phyloP scores from a whole-genome alignment of 2,329 filamentous ascomycete species.

The Colletotrichum tabaci region DNA sequence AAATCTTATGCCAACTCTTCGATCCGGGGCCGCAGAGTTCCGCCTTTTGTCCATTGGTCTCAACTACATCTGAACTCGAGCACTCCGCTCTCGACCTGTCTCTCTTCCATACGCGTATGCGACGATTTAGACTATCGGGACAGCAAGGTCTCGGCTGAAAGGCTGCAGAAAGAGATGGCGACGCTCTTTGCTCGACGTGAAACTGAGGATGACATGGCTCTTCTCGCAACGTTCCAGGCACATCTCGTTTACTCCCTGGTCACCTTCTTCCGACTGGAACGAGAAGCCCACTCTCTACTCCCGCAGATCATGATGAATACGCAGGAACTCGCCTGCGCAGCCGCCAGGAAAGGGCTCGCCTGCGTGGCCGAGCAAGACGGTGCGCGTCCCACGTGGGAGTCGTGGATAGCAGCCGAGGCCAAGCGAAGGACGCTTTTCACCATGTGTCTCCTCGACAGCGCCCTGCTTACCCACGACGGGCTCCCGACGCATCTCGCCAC shows the following conservation, averaged over 20 bases:
- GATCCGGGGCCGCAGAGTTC: constrained; percentile 54
- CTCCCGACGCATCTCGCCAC: constrained; percentile 64
- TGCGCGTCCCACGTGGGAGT: constrained; percentile 63
- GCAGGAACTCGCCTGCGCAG: constrained; percentile 63
- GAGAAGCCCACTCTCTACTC: constrained; percentile 49
- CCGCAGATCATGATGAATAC: constrained; percentile 64
- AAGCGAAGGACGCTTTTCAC: constrained; percentile 66
- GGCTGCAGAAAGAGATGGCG: constrained; percentile 61
- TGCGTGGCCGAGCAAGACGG: constrained; percentile 58
- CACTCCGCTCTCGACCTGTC: constrained; percentile 57
- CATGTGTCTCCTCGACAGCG: constrained; percentile 68
- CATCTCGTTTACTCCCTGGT: constrained; percentile 68
- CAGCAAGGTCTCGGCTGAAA: constrained; percentile 46
- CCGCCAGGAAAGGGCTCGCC: constrained; percentile 57
- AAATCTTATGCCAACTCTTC: constrained; percentile 59
- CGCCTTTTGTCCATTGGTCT: constrained; percentile 61
- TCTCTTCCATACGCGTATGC: constrained; percentile 59
- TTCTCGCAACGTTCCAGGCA: constrained; percentile 65
- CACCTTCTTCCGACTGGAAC: constrained; percentile 58
- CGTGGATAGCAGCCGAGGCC: constrained; percentile 67
- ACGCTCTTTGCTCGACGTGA: constrained; percentile 51
- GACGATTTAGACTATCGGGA: constrained; percentile 50
- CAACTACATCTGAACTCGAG: constrained; percentile 50
- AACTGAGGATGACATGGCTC: constrained; percentile 47
- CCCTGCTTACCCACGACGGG: constrained; percentile 60